Evolutionary conservation across 2,329 filamentous ascomycete genomes (phyloP), one percentile per base, ranked within the genome.

Genomic region (Cladosporium sp.): DNA sequence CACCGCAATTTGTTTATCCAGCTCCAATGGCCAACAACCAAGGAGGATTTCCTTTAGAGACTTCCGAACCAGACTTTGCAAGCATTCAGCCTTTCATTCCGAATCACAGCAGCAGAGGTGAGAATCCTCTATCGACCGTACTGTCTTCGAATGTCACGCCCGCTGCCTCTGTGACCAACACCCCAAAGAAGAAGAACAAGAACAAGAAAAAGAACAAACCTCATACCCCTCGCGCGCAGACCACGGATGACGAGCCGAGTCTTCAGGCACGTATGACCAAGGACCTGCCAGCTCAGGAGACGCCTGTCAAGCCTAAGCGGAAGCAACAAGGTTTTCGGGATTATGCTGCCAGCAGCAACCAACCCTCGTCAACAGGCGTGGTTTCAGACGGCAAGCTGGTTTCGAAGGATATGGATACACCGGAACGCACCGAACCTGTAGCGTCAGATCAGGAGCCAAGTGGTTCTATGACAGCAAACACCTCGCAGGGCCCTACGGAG

Each of bases 81-180:
- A 20, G 11, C 42, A 28, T 19, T 20, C 20, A 30, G 3, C 19
- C 54, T 5, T 37, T 20, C 17, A 40, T 42, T 5, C 54, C 54
- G 17, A 17, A 19, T 14, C 15, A 28, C 34, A 30, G 12, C 12
- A 28, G 7, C 42, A 38, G 37, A 20, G 40, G 40, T 5, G 54
- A 56, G 34, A 34, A 17, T 17, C 17, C 22, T n/a, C 39, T 59
- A 6, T 28, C 49, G 2, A 49, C 57, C 2, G 47, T 42, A 14
- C 25, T 34, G 5, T 62, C 61, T 36, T 51, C 57, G 14, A 59
- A 64, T 25, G 59, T 60, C 2, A 64, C 65, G 4, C 59, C 63
- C 5, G 63, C 58, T 5, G 55, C 56, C 20, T 67, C 66, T 22
- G 60, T 52, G 17, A 30, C 60, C 14, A 62, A 51, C 17, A 63